These are phyloP conservation scores for Castanea mollissima DNA, from an alignment of 306 rosid genomes.

Conservation along the genomic window DNA sequence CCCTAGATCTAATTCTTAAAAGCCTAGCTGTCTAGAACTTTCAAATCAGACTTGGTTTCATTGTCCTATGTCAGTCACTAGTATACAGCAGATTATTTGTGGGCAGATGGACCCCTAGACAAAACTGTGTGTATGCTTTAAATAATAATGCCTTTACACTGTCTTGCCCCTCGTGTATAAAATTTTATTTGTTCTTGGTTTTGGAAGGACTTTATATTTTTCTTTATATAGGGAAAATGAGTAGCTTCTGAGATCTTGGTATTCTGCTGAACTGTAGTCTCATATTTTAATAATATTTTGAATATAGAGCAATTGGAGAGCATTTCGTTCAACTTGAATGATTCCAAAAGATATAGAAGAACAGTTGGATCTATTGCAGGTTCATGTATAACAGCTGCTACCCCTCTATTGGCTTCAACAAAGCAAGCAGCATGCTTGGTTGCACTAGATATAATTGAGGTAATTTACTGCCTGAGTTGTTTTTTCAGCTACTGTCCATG, in stretches of 20 bases:
- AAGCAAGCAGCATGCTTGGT: constrained; percentile 68
- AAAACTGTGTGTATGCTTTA: not conserved
- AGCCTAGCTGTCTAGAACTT: too few relatives aligned
- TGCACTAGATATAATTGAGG: constrained; percentile 86
- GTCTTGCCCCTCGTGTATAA: not conserved
- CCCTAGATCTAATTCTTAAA: too few relatives aligned
- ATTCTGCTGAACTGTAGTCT: not conserved
- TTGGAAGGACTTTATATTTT: not conserved
- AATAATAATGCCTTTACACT: too few relatives aligned
- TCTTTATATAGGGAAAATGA: not conserved
- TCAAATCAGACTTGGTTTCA: too few relatives aligned
- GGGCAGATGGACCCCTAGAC: not conserved
- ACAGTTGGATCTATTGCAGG: constrained; percentile 77
- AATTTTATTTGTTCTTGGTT: not conserved
- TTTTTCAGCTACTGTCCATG: constrained; percentile 2
- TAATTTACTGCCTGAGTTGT: constrained; percentile 30
- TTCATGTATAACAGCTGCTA: constrained; percentile 77
- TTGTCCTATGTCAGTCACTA: not conserved
- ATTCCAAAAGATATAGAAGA: constrained; percentile 79
- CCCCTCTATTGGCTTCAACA: constrained; percentile 72
- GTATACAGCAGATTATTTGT: not conserved
- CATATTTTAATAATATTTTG: constrained; percentile 21
- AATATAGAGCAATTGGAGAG: constrained; percentile 73
- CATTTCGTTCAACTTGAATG: constrained; percentile 67
- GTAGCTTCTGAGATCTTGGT: not conserved